Conservation (phyloP, 2,329 filamentous ascomycete species). For the Epichloe festucae region DNA sequence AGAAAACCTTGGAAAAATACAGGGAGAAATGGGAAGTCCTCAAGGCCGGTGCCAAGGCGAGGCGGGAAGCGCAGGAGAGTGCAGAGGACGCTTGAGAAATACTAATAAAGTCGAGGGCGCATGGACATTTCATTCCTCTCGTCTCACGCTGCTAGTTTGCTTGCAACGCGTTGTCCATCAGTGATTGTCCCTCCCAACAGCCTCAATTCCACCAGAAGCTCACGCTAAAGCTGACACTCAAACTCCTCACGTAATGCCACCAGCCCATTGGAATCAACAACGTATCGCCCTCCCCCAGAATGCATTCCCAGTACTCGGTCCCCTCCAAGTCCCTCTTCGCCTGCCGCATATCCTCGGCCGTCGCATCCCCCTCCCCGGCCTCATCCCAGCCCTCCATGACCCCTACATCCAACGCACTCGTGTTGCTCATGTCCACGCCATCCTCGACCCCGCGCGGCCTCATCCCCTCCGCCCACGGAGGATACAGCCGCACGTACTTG, state of each 20-base stretch:
- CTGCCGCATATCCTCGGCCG: conserved; percentile 21
- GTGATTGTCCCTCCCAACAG: too few species aligned
- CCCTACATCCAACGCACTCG: conserved; percentile 65
- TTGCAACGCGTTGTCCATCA: too few species aligned
- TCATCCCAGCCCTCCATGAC: conserved; percentile 49
- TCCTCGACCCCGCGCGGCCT: conserved; percentile 49
- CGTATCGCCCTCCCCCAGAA: conserved; percentile 70
- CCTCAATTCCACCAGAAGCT: conserved; percentile 88
- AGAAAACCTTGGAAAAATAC: conserved; percentile 44
- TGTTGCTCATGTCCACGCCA: conserved; percentile 87
- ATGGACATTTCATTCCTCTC: too few species aligned
- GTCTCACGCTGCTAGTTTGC: too few species aligned
- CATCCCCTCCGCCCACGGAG: conserved; percentile 47
- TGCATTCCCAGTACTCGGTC: conserved; percentile 59
- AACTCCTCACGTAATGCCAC: conserved; percentile 92
- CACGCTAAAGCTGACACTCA: conserved; percentile 83
- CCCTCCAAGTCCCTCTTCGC: conserved; percentile 37
- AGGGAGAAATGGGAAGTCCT: conserved; percentile 48
- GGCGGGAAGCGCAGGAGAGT: conserved; percentile 25
- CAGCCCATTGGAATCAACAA: conserved; percentile 86
- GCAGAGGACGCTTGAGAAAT: conserved; percentile 18
- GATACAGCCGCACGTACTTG: conserved; percentile 87
- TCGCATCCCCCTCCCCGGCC: conserved; percentile 13
- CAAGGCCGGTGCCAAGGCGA: conserved; percentile 47
- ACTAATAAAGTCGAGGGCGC: background rate